Evolutionary conservation across 129 eudicot genomes (phyloP).

Genomic region (Dittrichia graveolens): DNA sequence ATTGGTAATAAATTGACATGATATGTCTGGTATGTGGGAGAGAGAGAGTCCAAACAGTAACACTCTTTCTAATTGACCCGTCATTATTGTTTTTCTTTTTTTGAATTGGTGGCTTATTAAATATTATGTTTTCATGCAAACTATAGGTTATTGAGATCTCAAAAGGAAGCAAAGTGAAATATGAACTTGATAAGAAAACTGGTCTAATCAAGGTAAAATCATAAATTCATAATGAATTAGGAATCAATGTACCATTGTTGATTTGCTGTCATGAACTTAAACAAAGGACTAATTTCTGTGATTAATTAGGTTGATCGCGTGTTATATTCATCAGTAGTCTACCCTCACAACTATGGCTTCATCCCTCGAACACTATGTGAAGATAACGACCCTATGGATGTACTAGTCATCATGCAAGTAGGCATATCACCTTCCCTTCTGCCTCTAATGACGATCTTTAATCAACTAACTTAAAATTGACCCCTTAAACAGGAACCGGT

Average conservation of each 20-base stretch:
- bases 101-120: slow-evolving; percentile 10
- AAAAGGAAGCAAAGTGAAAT: slow-evolving; percentile 89
- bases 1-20: too few relatives aligned
- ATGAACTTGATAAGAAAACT: slow-evolving; percentile 86
- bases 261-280: neutral
- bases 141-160: slow-evolving; percentile 70
- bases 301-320: slow-evolving; percentile 69
- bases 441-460: neutral
- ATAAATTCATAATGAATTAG: neutral
- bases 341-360: slow-evolving; percentile 89
- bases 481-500: slow-evolving; percentile 68
- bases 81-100: neutral
- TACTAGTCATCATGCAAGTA: slow-evolving; percentile 83
- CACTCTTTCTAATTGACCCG: too few relatives aligned
- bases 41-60: too few relatives aligned
- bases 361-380: slow-evolving; percentile 86
- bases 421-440: neutral
- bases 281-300: neutral
- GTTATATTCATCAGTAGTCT: slow-evolving; percentile 81
- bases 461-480: neutral
- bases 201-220: slow-evolving; percentile 77
- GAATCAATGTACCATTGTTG: neutral
- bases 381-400: slow-evolving; percentile 91
- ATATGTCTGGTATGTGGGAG: too few relatives aligned
- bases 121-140: neutral